These are phyloP conservation scores for Lepiota venenata DNA, from an alignment of 768 basidiomycete genomes.

Conservation along the genomic window DNA sequence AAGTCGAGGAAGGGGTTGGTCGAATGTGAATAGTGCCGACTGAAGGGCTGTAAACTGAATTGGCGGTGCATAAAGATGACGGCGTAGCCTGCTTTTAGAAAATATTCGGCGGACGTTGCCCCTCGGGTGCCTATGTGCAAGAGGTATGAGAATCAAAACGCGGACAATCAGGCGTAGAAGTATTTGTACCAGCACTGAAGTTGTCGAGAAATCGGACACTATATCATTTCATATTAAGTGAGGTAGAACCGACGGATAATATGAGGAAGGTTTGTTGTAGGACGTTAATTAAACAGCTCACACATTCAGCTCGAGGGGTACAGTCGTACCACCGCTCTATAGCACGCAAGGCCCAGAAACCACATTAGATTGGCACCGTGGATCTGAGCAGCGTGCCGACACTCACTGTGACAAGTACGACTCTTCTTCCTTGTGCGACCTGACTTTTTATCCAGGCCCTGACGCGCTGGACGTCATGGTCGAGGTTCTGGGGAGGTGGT, in stretches of 20 bases:
- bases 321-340: slow-evolving; percentile 97
- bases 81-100: slow-evolving; percentile 89
- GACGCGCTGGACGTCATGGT: slow-evolving; percentile 62
- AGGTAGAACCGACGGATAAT: background rate
- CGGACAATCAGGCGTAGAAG: background rate
- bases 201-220: slow-evolving; percentile 99
- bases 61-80: slow-evolving; percentile 99
- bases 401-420: slow-evolving; percentile 93
- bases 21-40: slow-evolving; percentile 96
- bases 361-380: background rate
- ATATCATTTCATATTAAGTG: slow-evolving; percentile 15
- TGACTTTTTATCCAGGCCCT: slow-evolving; percentile 71
- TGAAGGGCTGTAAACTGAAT: slow-evolving; percentile 97
- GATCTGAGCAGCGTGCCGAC: background rate
- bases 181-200: slow-evolving; percentile 85
- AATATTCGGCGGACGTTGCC: slow-evolving; percentile 97
- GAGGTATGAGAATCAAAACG: slow-evolving; percentile 6
- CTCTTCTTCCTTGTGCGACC: slow-evolving; percentile 56
- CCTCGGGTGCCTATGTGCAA: slow-evolving; percentile 80
- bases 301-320: slow-evolving; percentile 98
- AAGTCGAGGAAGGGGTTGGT: slow-evolving; percentile 98
- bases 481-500: slow-evolving; percentile 67
- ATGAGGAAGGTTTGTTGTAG: slow-evolving; percentile 15
- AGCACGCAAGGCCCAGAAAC: slow-evolving; percentile 12
- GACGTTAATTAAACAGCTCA: slow-evolving; percentile 47